Base-by-base conservation (phyloP, 2,329 filamentous ascomycete genomes). In the Aschersonia sp. region DNA sequence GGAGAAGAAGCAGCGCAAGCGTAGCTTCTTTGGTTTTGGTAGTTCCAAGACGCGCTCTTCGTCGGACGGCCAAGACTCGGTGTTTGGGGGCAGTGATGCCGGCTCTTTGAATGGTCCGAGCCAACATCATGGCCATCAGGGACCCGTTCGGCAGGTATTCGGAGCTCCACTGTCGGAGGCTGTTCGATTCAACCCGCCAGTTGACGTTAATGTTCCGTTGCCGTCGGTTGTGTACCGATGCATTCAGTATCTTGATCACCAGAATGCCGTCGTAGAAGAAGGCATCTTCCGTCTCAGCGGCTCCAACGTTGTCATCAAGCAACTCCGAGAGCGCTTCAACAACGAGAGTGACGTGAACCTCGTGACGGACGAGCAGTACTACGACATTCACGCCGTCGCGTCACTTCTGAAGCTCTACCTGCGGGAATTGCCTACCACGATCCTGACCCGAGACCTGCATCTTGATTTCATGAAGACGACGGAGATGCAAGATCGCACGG, bases 251-350 rank as follows among this genome's bases (percentile, higher is more conserved):
- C 74, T 98, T 20, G 84, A 87, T 54, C 76, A 79, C 5, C 89
- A 89, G 68, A 80, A 85, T 52, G 92, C 89, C 9, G 74, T 84
- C 45, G 74, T 73, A 5, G 92, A 98, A 63, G 92, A 98, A 65
- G 92, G 92, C 43, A 95, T 98, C 42, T 98, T 98, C 73, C 82
- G 92, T 46, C 73, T 98, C 42, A 97, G 89, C 62, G 92, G 92
- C n/a, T 97, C 91, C 1, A 97, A 95, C 60, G 78, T 94, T 48
- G 83, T 95, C 45, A 94, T 98, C 66, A 94, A 91, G 65, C 80
- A 80, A 49, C 75, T 98, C 43, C 85, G 85, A 51, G 91, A 97
- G 61, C 82, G 89, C 2, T 98, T 98, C 70, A 96, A 98, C 64
- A 80, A 68, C 4, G 89, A 98, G 68, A 84, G 89, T 44, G 92